A percentile compares a stretch with the other conserved stretches of the same genome.
phyloP scores from a whole-genome alignment of 1,284 basidiomycete genomes.

The Cerrena zonata region DNA sequence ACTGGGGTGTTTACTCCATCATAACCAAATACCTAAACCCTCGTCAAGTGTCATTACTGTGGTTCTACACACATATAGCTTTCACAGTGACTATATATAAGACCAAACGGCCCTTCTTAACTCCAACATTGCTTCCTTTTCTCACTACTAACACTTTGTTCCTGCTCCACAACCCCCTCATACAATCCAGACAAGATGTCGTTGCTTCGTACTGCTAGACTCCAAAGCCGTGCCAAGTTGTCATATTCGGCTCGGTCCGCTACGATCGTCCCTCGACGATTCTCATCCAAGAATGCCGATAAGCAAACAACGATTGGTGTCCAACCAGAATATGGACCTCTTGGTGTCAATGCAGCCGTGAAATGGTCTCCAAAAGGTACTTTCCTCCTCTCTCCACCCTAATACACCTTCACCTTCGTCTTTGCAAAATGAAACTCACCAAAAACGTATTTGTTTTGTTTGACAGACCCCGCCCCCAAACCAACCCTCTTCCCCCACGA shows the following conservation, averaged over 20 bases:
- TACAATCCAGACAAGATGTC: too few relatives aligned
- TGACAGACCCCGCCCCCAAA: conserved; percentile 14
- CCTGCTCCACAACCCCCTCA: too few relatives aligned
- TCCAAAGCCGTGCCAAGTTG: not conserved
- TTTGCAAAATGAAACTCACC: conserved; percentile 1
- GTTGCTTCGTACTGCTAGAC: not conserved
- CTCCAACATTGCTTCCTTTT: too few relatives aligned
- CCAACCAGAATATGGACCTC: conserved; percentile 47
- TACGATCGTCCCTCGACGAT: too few relatives aligned
- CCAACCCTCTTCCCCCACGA: conserved; percentile 53
- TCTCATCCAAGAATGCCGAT: conserved; percentile 12
- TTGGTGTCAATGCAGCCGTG: conserved; percentile 59
- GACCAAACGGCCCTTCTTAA: too few relatives aligned
- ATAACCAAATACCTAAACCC: too few relatives aligned
- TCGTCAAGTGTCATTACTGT: too few relatives aligned
- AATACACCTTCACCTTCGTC: conserved; percentile 12
- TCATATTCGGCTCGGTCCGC: too few relatives aligned
- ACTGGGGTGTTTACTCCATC: too few relatives aligned
- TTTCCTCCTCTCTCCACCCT: not conserved
- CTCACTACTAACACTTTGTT: too few relatives aligned
- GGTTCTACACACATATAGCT: too few relatives aligned
- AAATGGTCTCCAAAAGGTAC: conserved; percentile 32
- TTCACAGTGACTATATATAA: too few relatives aligned
- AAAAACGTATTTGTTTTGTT: not conserved
- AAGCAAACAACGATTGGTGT: conserved; percentile 33